A percentile compares a stretch with the other conserved stretches of the same genome.
phyloP scores from a whole-genome alignment of 129 eudicot genomes.

The carrot (Daucus carota) region DH1_v3.0 NC_030386.2:30172001-30172500 shows the following conservation, averaged over 20 bases:
- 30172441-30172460: slow-evolving; percentile 96
- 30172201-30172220: not conserved
- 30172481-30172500: not conserved
- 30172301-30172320: slow-evolving; percentile 97
- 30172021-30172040: slow-evolving; percentile 94
- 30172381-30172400: slow-evolving; percentile 2
- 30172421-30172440: slow-evolving; percentile 98
- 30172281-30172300: slow-evolving; percentile 93
- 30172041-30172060: slow-evolving; percentile 35
- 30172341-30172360: not conserved
- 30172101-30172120: slow-evolving; percentile 2
- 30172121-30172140: not conserved
- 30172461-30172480: slow-evolving; percentile 91
- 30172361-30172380: not conserved
- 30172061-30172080: slow-evolving; percentile 81
- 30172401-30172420: not conserved
- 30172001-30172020: slow-evolving; percentile 93
- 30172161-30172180: not conserved
- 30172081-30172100: slow-evolving; percentile 96
- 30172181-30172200: not conserved
- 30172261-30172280: slow-evolving; percentile 56
- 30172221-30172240: slow-evolving; percentile 9
- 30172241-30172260: not conserved
- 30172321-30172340: slow-evolving; percentile 43
- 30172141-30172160: not conserved